A percentile compares a stretch with the other conserved stretches of the same genome.
Conservation (phyloP, 352 stramenopile genomes). For the Globisporangium recalcitrans region DNA sequence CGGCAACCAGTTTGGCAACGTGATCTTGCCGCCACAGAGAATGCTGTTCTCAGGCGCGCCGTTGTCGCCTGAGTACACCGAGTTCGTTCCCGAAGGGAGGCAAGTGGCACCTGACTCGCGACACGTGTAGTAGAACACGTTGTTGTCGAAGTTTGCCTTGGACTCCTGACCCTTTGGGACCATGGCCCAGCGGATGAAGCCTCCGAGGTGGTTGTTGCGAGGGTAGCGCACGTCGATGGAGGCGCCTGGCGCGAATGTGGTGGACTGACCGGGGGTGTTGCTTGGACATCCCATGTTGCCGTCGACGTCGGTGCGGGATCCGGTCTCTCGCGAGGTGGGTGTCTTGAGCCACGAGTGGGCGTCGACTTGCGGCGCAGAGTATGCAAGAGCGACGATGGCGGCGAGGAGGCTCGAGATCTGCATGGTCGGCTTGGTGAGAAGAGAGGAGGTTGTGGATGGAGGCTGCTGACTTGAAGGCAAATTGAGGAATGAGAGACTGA, state of each 20-base stretch:
- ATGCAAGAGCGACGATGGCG: neutral
- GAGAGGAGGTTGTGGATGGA: too few relatives aligned
- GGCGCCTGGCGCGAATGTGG: constrained; percentile 14
- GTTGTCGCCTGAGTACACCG: constrained; percentile 21
- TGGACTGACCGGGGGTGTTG: constrained; percentile 12
- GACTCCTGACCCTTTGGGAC: constrained; percentile 18
- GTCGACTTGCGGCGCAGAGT: neutral
- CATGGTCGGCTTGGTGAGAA: neutral
- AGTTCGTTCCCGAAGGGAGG: constrained; percentile 14
- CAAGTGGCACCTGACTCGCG: constrained; percentile 23
- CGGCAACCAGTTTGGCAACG: constrained; percentile 35
- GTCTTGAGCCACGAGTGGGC: constrained; percentile 14
- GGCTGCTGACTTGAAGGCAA: too few relatives aligned
- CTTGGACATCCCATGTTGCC: constrained; percentile 22
- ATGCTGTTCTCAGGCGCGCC: constrained; percentile 17
- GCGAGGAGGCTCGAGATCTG: neutral
- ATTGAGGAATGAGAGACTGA: neutral
- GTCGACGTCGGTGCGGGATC: constrained; percentile 25
- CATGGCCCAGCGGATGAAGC: constrained; percentile 28
- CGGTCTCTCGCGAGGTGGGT: constrained; percentile 18
- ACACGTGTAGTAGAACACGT: constrained; percentile 26
- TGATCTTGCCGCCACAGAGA: constrained; percentile 44
- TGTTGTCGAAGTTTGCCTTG: constrained; percentile 16
- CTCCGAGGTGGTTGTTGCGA: constrained; percentile 30
- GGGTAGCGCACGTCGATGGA: constrained; percentile 24